phyloP scores from a whole-genome alignment of 2,329 filamentous ascomycete species.

The Escovopsis sp. region DNA sequence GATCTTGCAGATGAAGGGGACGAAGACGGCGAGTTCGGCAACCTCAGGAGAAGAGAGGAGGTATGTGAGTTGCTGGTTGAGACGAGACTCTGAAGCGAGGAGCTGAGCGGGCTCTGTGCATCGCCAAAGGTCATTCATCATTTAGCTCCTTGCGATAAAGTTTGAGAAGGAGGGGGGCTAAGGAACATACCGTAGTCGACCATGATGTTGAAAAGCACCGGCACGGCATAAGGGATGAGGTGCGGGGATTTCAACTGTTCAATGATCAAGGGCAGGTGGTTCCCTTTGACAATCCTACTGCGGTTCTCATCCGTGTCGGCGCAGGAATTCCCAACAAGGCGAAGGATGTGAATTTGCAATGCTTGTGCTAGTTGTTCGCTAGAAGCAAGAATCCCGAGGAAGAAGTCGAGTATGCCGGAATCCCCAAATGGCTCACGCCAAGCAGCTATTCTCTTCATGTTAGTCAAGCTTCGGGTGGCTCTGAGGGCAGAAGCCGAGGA shows the following conservation, averaged over 20 bases:
- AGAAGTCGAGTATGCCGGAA: conserved; percentile 43
- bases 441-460: conserved; percentile 23
- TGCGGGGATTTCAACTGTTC: conserved; percentile 31
- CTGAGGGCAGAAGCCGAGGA: too few relatives aligned
- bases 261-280: conserved; percentile 33
- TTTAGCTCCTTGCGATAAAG: background rate
- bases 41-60: conserved; percentile 33
- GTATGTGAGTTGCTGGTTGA: conserved; percentile 34
- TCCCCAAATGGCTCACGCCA: conserved; percentile 44
- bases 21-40: conserved; percentile 24
- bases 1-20: conserved; percentile 42
- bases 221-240: conserved; percentile 37
- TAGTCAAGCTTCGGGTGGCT: background rate
- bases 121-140: background rate
- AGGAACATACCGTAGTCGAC: conserved; percentile 42
- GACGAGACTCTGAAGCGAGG: conserved; percentile 35
- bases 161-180: too few relatives aligned
- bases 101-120: conserved; percentile 39
- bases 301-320: conserved; percentile 50
- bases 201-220: conserved; percentile 47
- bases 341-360: conserved; percentile 39
- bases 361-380: conserved; percentile 22
- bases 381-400: conserved; percentile 30
- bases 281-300: conserved; percentile 35
- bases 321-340: conserved; percentile 47